Base-by-base conservation (phyloP, 192 early-diverging fungal genomes). In the Dissophora ornata region DNA sequence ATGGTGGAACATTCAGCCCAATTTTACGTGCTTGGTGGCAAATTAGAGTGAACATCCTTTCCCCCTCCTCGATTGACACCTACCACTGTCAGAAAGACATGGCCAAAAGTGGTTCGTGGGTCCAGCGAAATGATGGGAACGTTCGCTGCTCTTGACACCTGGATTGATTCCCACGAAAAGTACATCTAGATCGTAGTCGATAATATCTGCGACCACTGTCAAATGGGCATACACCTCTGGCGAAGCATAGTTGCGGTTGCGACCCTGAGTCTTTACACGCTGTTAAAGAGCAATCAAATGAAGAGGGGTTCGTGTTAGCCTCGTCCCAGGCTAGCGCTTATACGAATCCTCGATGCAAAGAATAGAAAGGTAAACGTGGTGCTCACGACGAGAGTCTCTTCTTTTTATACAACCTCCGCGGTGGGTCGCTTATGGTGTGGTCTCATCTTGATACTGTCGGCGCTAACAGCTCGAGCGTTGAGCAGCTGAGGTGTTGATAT, bases 81-180 rank as follows among this genome's bases (percentile, higher is more conserved):
- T 81, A 69, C 82, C 87, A 41, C 87, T 86, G 49, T 89, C 83
- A 22, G 70, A 86, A 36, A 93, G 66, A 25, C 91, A 91, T 8
- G 83, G 83, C 89, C 90, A 93, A 80, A 93, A 91, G 55, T 86
- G 90, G 64, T 93, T 93, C 10, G 82, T 85, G 5, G 88, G 88
- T 51, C 86, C 86, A 16, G 90, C 85, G 82, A 90, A 93, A 60
- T 93, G 91, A 48, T 88, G 86, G 11, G 86, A 84, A 46, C 71
- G 75, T 19, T 75, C 58, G 19, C 88, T 84, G 56, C 87, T 90
- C 8, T 79, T 65, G 12, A 88, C 65, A 16, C 91, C 91, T 10
- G 89, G 90, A 65, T 93, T 93, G 67, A 93, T 90, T 0, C 91
- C 91, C 11, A 91, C 83, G 66, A 91, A 93, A n/a, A 93, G 57